phyloP scores from a whole-genome alignment of 768 basidiomycete genomes.

The Hericium rajendrae region DNA sequence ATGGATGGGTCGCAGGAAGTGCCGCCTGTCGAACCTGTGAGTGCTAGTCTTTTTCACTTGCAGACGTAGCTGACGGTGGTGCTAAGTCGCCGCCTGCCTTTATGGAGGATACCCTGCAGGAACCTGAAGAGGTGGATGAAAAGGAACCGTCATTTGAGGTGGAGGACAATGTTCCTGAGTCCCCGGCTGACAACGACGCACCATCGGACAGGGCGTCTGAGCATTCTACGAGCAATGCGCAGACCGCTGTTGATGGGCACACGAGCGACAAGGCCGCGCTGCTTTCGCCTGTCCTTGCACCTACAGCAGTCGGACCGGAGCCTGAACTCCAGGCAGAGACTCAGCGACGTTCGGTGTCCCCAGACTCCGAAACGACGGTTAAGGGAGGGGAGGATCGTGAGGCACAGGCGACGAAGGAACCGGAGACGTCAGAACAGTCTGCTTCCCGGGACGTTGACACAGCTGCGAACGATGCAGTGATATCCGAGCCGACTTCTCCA shows the following conservation, averaged over 20 bases:
- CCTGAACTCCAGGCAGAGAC: neutral
- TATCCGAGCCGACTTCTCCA: no score
- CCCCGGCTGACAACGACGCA: neutral
- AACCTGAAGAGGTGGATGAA: neutral
- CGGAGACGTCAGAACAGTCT: no score
- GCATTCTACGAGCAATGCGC: neutral
- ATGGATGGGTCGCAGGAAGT: conserved; percentile 7
- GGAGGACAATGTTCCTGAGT: neutral
- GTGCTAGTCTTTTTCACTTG: neutral
- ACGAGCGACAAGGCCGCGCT: neutral
- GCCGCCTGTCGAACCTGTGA: neutral
- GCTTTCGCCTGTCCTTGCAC: neutral
- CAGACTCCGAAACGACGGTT: neutral
- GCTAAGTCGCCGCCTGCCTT: neutral
- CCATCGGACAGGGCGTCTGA: neutral
- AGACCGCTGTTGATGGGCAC: neutral
- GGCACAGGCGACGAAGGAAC: no score
- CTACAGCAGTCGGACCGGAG: no score
- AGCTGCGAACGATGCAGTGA: no score
- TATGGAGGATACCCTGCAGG: neutral
- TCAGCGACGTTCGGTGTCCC: neutral
- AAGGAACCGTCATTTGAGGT: neutral
- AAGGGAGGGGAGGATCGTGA: neutral
- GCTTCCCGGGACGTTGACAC: no score
- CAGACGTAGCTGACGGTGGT: neutral